phyloP scores from a whole-genome alignment of 2,329 filamentous ascomycete genomes.

The Ambrosiella cleistominuta region DNA sequence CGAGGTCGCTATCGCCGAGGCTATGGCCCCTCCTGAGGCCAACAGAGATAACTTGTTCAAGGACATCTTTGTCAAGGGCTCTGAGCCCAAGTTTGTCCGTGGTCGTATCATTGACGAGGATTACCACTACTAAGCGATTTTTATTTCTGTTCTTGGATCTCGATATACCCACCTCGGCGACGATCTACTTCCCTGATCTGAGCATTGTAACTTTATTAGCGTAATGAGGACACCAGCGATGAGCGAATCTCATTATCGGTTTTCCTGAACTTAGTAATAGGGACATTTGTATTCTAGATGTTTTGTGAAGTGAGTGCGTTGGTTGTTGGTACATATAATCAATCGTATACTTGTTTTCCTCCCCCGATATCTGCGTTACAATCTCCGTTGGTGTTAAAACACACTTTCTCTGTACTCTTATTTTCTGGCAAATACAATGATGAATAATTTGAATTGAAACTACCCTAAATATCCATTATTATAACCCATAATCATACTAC shows the following conservation, averaged over 20 bases:
- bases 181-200: not conserved
- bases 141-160: conserved; percentile 11
- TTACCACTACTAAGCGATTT: conserved; percentile 45
- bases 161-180: conserved; percentile 13
- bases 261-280: not conserved
- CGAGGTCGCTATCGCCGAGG: conserved; percentile 80
- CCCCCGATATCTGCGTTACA: not conserved
- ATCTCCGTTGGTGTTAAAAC: not conserved
- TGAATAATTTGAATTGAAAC: not conserved
- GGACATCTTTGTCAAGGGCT: conserved; percentile 85
- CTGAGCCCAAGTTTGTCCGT: conserved; percentile 73
- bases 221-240: not conserved
- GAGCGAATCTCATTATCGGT: not conserved
- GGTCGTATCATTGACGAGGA: conserved; percentile 85
- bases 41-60: conserved; percentile 76
- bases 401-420: not conserved
- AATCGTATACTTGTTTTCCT: conserved; percentile 1
- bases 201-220: not conserved
- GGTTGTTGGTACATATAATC: not conserved
- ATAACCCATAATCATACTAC: too few species aligned
- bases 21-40: conserved; percentile 64
- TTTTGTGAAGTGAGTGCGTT: not conserved
- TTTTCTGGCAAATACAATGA: not conserved
- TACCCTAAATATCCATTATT: too few species aligned
- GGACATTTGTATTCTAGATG: not conserved